Evolutionary conservation across 2,329 filamentous ascomycete species (phyloP), one percentile per base, ranked within the genome.

Genomic region (Colletotrichum lupini): DNA sequence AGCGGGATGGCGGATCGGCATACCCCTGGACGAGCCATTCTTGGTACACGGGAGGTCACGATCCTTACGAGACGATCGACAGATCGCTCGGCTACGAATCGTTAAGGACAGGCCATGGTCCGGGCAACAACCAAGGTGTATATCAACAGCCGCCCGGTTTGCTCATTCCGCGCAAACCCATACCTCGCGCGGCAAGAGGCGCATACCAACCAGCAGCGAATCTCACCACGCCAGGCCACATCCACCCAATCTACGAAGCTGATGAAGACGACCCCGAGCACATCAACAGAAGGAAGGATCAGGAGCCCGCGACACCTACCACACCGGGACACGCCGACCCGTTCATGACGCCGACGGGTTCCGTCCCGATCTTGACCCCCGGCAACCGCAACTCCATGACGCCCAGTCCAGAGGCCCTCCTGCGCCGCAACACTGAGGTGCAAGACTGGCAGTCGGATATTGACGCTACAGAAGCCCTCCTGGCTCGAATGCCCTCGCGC

Each of bases 231-330:
- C 79, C 84, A 0, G 85, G 85, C 4, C 82, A 80, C 2, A 91
- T 91, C 74, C 87, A 90, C 74, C 89, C 89, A 1, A 91, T 91
- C 72, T 85, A 89, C 75, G 89, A 91, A 75, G 88, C 87, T 9
- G 89, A 89, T 52, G 89, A 91, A 75, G 88, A 90, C 37, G 87
- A 85, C 7, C 79, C 80, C 1, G 77, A 80, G 24, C 77, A 80
- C 28, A 75, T 75, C 46, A 78, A 78, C 53, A 77, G 60, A 7
- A 28, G 56, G 3, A 56, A 22, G 5, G 73, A 80, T 67, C 64
- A 74, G 62, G 63, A 76, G 76, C 78, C 77, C 16, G 76, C 59
- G 19, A 85, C 81, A 67, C 82, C 79, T 22, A 83, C 80, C 19
- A 85, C 79, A 8, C 83, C 79, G 35, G 78, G 75, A 53, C 80